Base-by-base conservation (phyloP, 768 basidiomycete species). In the Coprinopsis strossmayeri region DNA sequence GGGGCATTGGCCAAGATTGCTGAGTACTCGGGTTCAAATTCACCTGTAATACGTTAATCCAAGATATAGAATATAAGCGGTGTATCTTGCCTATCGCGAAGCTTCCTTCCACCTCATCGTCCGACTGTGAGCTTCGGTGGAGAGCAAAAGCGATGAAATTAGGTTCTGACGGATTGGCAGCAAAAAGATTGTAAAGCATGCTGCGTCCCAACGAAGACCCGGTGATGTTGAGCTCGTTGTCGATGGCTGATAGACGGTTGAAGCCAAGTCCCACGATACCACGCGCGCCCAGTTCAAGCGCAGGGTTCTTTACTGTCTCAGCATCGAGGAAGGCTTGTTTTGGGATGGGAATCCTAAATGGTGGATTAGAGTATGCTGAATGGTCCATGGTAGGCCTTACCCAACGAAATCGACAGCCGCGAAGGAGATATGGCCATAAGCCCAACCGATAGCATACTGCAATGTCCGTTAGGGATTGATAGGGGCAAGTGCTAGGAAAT, bases 401-500 rank as follows among this genome's bases (percentile, higher is more conserved):
- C 81, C 81, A 17, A 90, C 79, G 60, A 91, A 91, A 46, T 77
- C 64, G 27, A 82, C 77, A 2, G 76, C 59, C 18, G 82, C 79
- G 61, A 76, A 83, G 2, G 78, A 68, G 25, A 92, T 68, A 52
- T 71, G 59, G 3, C 90, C 90, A 42, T 66, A 69, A 2, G 85
- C 87, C 80, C 84, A 90, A 17, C 90, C 90, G 48, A 86, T 80
- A 40, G 84, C 86, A 64, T 91, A 92, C 87, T 90, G 50, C 5
- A 23, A 26, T 55, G 23, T n/a, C 23, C 38, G 17, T 26, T 46
- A 4, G 32, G 41, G 32, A 53, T 17, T 43, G 25, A 40, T 26
- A 48, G 21, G 3, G 20, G 13, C n/a, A n/a, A n/a, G n/a, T n/a
- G n/a, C n/a, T n/a, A n/a, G n/a, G n/a, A n/a, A n/a, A n/a, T n/a